Percentiles rank a stretch among this genome's conserved stretches.
These are phyloP conservation scores for Populus hybrid DNA, from an alignment of 441 rosid genomes.

Conservation along the genomic window DNA sequence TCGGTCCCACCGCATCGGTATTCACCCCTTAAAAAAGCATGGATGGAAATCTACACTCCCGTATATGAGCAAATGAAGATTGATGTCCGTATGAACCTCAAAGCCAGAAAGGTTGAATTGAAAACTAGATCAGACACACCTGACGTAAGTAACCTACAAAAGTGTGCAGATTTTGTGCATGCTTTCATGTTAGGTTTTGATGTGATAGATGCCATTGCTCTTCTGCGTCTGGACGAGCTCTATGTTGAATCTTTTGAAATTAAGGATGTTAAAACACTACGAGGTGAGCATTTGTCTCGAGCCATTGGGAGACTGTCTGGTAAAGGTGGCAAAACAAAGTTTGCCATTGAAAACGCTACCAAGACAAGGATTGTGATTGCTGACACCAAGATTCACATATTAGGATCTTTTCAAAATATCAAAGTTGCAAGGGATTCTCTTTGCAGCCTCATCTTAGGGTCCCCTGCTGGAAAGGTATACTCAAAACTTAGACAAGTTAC, in stretches of 20 bases:
- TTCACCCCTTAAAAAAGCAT: constrained; percentile 70
- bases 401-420: constrained; percentile 72
- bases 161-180: constrained; percentile 77
- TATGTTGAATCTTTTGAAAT: constrained; percentile 85
- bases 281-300: constrained; percentile 76
- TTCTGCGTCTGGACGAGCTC: constrained; percentile 73
- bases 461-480: constrained; percentile 89
- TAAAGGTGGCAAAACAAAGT: constrained; percentile 78
- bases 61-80: constrained; percentile 74
- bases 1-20: constrained; percentile 73
- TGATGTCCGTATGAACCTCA: constrained; percentile 80
- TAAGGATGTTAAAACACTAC: constrained; percentile 81
- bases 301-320: constrained; percentile 85
- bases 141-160: constrained; percentile 57
- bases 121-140: constrained; percentile 77
- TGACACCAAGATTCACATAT: constrained; percentile 69
- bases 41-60: constrained; percentile 77
- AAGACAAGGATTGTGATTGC: constrained; percentile 81
- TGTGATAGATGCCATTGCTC: constrained; percentile 62
- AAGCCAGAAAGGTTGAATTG: constrained; percentile 67
- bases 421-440: constrained; percentile 75
- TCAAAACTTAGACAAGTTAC: constrained; percentile 73
- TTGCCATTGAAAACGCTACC: constrained; percentile 81
- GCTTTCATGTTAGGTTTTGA: constrained; percentile 91
- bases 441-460: constrained; percentile 81